These are phyloP conservation scores for Pythium pyrilobum DNA, from an alignment of 352 stramenopile species.

Conservation along the genomic window DNA sequence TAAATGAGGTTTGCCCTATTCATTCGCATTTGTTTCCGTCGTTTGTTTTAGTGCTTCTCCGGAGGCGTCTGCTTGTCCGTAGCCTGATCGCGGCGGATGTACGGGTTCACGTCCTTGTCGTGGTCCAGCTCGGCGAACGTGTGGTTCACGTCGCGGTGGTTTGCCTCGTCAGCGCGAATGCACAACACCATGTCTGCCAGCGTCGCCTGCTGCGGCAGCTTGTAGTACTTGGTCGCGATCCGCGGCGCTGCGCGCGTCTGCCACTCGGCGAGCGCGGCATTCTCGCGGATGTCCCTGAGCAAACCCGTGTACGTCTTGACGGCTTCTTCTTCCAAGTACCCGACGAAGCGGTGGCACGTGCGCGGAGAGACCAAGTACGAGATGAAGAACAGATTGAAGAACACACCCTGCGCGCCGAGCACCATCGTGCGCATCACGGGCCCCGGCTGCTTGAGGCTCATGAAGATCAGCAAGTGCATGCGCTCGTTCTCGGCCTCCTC, in stretches of 20 bases:
- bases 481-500: slow-evolving; percentile 92
- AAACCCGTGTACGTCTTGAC: slow-evolving; percentile 91
- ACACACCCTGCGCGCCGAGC: slow-evolving; percentile 76
- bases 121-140: slow-evolving; percentile 60
- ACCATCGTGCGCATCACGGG: slow-evolving; percentile 67
- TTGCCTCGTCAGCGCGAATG: slow-evolving; percentile 83
- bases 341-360: slow-evolving; percentile 89
- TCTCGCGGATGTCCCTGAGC: slow-evolving; percentile 82
- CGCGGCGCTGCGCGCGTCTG: slow-evolving; percentile 51
- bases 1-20: too few relatives aligned
- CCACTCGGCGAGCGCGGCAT: slow-evolving; percentile 46
- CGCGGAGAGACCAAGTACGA: slow-evolving; percentile 86
- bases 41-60: too few relatives aligned
- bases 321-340: slow-evolving; percentile 92
- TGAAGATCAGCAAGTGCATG: slow-evolving; percentile 91
- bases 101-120: slow-evolving; percentile 48
- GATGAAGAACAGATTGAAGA: slow-evolving; percentile 80
- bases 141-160: slow-evolving; percentile 88
- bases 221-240: slow-evolving; percentile 88
- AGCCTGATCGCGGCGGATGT: not conserved
- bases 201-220: slow-evolving; percentile 62
- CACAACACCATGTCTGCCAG: slow-evolving; percentile 82
- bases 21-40: too few relatives aligned
- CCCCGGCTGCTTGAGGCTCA: slow-evolving; percentile 83
- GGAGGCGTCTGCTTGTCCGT: not conserved